These are phyloP conservation scores for Paraconiothyrium brasiliense DNA, from an alignment of 2,329 filamentous ascomycete species.

Conservation along the genomic window DNA sequence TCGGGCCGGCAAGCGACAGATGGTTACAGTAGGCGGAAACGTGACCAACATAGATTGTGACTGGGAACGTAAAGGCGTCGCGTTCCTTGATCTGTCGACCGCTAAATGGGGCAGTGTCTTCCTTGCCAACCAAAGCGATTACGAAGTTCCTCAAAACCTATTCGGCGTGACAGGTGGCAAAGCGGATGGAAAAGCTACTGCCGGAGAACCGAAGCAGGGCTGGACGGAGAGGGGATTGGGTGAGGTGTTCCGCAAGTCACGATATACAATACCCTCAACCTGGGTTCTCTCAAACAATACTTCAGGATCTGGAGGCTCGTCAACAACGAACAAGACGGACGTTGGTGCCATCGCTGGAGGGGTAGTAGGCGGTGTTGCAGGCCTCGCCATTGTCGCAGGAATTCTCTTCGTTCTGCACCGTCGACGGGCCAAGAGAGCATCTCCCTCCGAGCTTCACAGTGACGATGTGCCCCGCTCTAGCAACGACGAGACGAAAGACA, in stretches of 20 bases:
- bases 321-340: conserved; percentile 14
- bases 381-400: conserved; percentile 24
- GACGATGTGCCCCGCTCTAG: conserved; percentile 9
- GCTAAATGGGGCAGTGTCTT: conserved; percentile 29
- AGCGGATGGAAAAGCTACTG: conserved; percentile 24
- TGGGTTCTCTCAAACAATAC: conserved; percentile 18
- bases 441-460: conserved; percentile 21
- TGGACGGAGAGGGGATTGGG: conserved; percentile 27
- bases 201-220: conserved; percentile 27
- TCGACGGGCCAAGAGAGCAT: conserved; percentile 16
- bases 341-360: conserved; percentile 30
- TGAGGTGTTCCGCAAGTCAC: conserved; percentile 24
- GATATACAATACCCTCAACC: conserved; percentile 17
- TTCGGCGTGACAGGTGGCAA: conserved; percentile 24
- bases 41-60: conserved; percentile 28
- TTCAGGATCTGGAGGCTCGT: neutral
- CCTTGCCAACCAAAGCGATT: conserved; percentile 16
- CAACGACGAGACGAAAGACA: conserved; percentile 16
- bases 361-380: conserved; percentile 26
- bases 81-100: conserved; percentile 24
- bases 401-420: conserved; percentile 23
- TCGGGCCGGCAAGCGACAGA: conserved; percentile 49
- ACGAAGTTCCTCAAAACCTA: conserved; percentile 21
- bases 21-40: conserved; percentile 55
- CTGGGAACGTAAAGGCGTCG: conserved; percentile 33